Evolutionary conservation across 116 monocot species (phyloP).

Genomic region (Papilionanthe hybrid): DNA sequence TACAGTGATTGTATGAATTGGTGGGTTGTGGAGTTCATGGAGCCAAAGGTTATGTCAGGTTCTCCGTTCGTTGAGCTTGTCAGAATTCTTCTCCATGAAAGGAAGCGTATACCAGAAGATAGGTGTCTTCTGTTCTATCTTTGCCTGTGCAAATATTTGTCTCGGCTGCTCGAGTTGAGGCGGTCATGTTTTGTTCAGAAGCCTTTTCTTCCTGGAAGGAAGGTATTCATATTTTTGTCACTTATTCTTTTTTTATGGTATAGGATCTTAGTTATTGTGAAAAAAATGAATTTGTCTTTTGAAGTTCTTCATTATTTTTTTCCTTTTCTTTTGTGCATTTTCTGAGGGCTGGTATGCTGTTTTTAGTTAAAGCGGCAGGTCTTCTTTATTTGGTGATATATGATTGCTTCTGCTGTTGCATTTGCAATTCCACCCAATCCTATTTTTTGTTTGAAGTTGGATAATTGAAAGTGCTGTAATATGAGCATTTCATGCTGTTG

Average conservation of each 20-base stretch:
- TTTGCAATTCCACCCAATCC: too few species aligned
- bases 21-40: background rate
- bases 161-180: background rate
- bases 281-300: background rate
- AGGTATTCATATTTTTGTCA: conserved; percentile 9
- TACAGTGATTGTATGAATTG: background rate
- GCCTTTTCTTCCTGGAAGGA: conserved; percentile 2
- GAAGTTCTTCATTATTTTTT: background rate
- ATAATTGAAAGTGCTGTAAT: too few species aligned
- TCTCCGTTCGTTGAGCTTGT: conserved; percentile 1
- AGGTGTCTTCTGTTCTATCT: conserved; percentile 4
- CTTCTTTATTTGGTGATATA: background rate
- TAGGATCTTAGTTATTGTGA: conserved; percentile 3
- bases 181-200: background rate
- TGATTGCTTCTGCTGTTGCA: too few species aligned
- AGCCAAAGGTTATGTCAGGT: background rate
- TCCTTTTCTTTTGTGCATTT: background rate
- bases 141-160: background rate
- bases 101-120: conserved; percentile 6
- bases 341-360: background rate
- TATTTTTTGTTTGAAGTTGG: too few species aligned
- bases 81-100: background rate
- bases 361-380: background rate
- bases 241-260: background rate
- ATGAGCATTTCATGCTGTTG: background rate